A percentile compares a stretch with the other conserved stretches of the same genome.
These are phyloP conservation scores for Oryza meyeriana DNA, from an alignment of 176 grass and related monocot species.

Conservation along the genomic window DNA sequence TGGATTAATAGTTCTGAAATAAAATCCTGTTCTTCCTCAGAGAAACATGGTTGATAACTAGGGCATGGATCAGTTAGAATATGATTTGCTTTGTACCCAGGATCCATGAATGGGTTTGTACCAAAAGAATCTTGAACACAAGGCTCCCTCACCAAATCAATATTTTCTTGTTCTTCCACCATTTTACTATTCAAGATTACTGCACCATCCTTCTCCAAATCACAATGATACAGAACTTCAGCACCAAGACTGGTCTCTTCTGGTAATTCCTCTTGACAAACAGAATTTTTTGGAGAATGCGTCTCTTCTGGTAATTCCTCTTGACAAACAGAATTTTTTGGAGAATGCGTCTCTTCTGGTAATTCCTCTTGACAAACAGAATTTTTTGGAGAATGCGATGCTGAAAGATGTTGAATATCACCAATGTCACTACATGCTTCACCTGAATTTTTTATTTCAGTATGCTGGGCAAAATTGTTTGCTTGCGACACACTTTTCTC, in stretches of 20 bases:
- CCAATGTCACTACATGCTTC: conserved; percentile 13
- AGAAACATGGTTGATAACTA: conserved; percentile 24
- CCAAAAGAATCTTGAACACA: conserved; percentile 42
- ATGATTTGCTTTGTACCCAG: conserved; percentile 16
- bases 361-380: conserved; percentile 37
- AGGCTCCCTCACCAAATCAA: conserved; percentile 1
- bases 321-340: conserved; percentile 30
- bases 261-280: conserved; percentile 34
- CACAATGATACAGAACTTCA: conserved; percentile 16
- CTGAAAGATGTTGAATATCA: conserved; percentile 25
- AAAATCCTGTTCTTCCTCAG: conserved; percentile 53
- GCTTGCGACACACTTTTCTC: conserved; percentile 16
- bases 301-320: conserved; percentile 29
- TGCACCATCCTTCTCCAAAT: conserved; percentile 32
- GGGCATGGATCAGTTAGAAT: conserved; percentile 24
- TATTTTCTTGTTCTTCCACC: conserved; percentile 27
- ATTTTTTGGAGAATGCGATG: conserved; percentile 9
- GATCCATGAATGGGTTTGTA: conserved; percentile 51
- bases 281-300: conserved; percentile 22
- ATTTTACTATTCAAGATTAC: conserved; percentile 18
- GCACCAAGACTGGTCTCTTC: conserved; percentile 26
- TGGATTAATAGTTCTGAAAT: conserved; percentile 46
- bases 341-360: conserved; percentile 25
- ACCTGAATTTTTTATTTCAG: conserved; percentile 29
- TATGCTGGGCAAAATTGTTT: conserved; percentile 11